phyloP scores from a whole-genome alignment of 2,329 filamentous ascomycete genomes.

The Cytospora mali region DNA sequence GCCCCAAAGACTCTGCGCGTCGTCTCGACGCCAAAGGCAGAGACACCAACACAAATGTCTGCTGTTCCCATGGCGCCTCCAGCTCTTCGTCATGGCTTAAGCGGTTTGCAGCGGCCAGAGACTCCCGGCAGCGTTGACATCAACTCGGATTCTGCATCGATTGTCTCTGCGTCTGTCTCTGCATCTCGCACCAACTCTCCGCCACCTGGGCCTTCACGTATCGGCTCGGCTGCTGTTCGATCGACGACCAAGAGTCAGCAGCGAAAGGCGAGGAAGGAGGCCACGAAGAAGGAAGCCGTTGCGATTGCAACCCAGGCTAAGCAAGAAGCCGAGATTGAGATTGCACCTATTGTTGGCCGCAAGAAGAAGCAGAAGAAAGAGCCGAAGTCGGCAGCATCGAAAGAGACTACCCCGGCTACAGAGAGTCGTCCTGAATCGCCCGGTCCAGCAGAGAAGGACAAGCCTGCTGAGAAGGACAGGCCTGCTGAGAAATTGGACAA shows the following conservation, averaged over 20 bases:
- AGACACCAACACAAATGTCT: constrained; percentile 47
- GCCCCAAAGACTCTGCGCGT: constrained; percentile 70
- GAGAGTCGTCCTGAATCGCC: constrained; percentile 25
- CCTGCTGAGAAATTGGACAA: constrained; percentile 26
- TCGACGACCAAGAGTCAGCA: constrained; percentile 76
- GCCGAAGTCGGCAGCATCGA: constrained; percentile 42
- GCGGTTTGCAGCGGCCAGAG: constrained; percentile 58
- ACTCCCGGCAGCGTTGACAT: constrained; percentile 71
- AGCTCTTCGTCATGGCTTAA: constrained; percentile 49
- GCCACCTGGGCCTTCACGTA: constrained; percentile 55
- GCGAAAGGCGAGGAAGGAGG: constrained; percentile 74
- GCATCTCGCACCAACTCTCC: constrained; percentile 72
- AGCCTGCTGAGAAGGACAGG: constrained; percentile 30
- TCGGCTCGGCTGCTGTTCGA: constrained; percentile 70
- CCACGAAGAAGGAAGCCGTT: constrained; percentile 64
- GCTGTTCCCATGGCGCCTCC: constrained; percentile 38
- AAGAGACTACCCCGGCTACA: constrained; percentile 25
- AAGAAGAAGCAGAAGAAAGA: constrained; percentile 88
- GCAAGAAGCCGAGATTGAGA: constrained; percentile 56
- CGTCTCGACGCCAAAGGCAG: constrained; percentile 66
- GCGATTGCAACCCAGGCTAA: constrained; percentile 51
- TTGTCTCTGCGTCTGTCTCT: constrained; percentile 71
- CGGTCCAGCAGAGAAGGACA: constrained; percentile 17
- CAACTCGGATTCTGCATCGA: constrained; percentile 75
- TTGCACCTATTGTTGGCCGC: constrained; percentile 74